Conservation (phyloP, 306 rosid species). For the Prinsepia uniflora region DNA sequence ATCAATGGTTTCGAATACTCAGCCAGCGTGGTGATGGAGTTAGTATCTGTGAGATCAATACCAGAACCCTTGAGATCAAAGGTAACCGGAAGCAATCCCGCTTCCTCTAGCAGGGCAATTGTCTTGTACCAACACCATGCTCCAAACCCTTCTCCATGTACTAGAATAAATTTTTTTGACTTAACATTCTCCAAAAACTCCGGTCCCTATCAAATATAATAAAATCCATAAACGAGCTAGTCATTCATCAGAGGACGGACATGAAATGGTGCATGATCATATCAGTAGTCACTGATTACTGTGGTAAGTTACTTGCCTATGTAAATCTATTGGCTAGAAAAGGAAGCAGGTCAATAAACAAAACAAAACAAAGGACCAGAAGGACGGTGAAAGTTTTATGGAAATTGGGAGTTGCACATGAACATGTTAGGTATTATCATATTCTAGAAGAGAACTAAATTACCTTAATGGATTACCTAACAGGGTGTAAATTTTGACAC, state of each 20-base stretch:
- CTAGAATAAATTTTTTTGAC: constrained; percentile 59
- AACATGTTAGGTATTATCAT: background rate
- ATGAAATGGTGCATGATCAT: background rate
- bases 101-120: constrained; percentile 73
- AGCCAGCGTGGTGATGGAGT: constrained; percentile 52
- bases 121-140: constrained; percentile 99
- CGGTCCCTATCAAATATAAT: constrained; percentile 36
- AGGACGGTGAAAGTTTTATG: background rate
- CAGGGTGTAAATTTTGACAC: background rate
- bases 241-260: background rate
- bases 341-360: background rate
- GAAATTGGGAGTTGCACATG: background rate
- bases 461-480: background rate
- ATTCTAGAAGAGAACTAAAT: background rate
- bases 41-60: constrained; percentile 78
- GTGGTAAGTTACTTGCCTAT: background rate
- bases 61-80: constrained; percentile 92
- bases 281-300: background rate
- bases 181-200: constrained; percentile 56
- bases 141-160: constrained; percentile 97
- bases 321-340: background rate
- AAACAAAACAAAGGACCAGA: constrained; percentile 2
- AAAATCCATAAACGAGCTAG: background rate
- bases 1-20: constrained; percentile 85
- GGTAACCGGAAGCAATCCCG: constrained; percentile 69